Evolutionary conservation across 2,329 filamentous ascomycete species (phyloP), one percentile per base, ranked within the genome.

Genomic region (Magnaporthiopsis incrustans): DNA sequence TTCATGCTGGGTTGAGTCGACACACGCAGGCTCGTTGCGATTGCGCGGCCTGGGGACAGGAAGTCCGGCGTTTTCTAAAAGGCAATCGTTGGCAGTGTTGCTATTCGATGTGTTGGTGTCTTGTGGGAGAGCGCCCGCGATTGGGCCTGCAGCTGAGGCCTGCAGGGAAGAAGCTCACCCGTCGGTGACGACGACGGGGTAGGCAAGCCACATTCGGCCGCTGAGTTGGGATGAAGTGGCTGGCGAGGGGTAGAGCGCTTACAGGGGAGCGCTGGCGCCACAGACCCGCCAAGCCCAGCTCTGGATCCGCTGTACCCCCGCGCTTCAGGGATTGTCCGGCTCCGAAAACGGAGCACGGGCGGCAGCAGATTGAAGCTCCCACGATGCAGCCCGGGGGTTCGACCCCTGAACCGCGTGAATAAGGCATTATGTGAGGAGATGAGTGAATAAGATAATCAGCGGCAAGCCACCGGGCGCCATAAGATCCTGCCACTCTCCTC

Each of bases 61-160:
- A 22, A 53, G 8, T 25, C 22, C 1, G 8, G 18, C 10, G 44
- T 22, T 53, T 22, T 22, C n/a, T 22, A 11, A 53, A 53, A 53
- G 30, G 18, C n/a, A 53, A 53, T 53, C 18, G 44, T 25, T 6
- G 44, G n/a, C n/a, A 6, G 3, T 11, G 18, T 22, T 53, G 44
- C 22, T 53, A 10, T 22, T 10, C 63, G 65, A 63, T 30, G 32
- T 62, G n/a, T 59, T 11, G 56, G n/a, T 22, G 44, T n/a, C 15
- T n/a, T 18, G n/a, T 5, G 6, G 18, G 44, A 12, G 44, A 50
- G 44, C 44, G 44, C 44, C 44, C 44, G 44, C 44, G 44, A 22
- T 6, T 50, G 44, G 44, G 44, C 44, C 44, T n/a, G 22, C 44
- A 25, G 44, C 44, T 53, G 44, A 53, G 44, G 22, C 44, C 44